Percentiles rank a stretch among this genome's conserved stretches.
phyloP scores from a whole-genome alignment of 495 filamentous ascomycete species.

The Penicillium psychrofluorescens region DNA sequence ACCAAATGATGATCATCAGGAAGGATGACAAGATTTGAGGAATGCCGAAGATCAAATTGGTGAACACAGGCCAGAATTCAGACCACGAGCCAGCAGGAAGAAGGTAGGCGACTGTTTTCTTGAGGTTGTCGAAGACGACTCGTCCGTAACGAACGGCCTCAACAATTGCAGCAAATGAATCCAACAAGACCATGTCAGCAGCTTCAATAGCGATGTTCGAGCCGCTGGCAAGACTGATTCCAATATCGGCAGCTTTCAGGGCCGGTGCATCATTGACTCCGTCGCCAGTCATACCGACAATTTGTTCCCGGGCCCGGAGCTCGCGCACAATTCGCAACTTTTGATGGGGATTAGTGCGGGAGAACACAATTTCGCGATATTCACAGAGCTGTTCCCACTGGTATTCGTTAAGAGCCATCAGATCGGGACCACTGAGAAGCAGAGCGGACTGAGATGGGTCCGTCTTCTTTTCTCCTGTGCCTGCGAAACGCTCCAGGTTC shows the following conservation, averaged over 20 bases:
- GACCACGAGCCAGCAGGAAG: slow-evolving; percentile 58
- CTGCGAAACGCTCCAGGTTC: slow-evolving; percentile 1
- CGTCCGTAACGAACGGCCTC: slow-evolving; percentile 54
- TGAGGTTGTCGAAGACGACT: slow-evolving; percentile 43
- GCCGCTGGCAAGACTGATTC: slow-evolving; percentile 22
- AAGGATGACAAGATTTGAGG: slow-evolving; percentile 62
- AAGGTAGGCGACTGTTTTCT: slow-evolving; percentile 50
- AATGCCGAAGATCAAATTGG: slow-evolving; percentile 59
- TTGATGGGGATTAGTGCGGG: slow-evolving; percentile 65
- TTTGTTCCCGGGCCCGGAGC: slow-evolving; percentile 43
- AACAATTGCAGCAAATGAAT: slow-evolving; percentile 59
- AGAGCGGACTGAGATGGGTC: slow-evolving; percentile 35
- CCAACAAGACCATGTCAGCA: slow-evolving; percentile 62
- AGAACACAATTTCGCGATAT: slow-evolving; percentile 63
- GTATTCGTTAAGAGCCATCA: slow-evolving; percentile 48
- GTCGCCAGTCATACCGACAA: slow-evolving; percentile 50
- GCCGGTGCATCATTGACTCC: slow-evolving; percentile 55
- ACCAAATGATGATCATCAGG: slow-evolving; percentile 63
- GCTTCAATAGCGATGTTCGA: slow-evolving; percentile 62
- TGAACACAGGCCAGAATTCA: slow-evolving; percentile 64
- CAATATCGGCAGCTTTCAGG: slow-evolving; percentile 31
- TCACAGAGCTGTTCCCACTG: slow-evolving; percentile 51
- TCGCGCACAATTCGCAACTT: slow-evolving; percentile 68
- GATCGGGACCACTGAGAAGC: slow-evolving; percentile 44
- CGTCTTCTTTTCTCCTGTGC: slow-evolving; percentile 6